Base-by-base conservation (phyloP, 2,329 filamentous ascomycete genomes). In the Colletotrichum simmondsii region DNA sequence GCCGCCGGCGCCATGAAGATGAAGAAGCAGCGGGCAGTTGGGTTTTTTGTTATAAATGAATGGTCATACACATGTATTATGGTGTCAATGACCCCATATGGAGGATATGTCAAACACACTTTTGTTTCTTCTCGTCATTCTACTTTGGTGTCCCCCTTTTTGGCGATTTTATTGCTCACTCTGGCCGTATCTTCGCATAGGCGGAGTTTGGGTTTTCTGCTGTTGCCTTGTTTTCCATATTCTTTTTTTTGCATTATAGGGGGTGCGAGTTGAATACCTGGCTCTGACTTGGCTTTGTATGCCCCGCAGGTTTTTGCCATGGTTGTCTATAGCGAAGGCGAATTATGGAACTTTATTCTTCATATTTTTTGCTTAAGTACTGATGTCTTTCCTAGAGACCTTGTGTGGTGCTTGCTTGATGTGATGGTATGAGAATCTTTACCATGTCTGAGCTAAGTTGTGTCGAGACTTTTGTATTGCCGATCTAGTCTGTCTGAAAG, bases 291-390 rank as follows among this genome's bases (percentile, higher is more conserved):
- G 60, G 53, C 16, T 61, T 32, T 30, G 28, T 37, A 59, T 49
- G 46, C 32, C 60, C 32, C 32, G 30, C 37, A 35, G 5, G 1
- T 5, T 19, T 58, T 62, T 26, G 63, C 54, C 54, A 54, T 67
- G 24, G 57, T 59, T 56, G 53, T 42, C 37, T 72, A 24, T 56
- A 72, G 66, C 66, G 59, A 72, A 70, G 70, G 70, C 66, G 59
- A 72, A 72, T 37, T 11, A 28, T 28, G 28, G 7, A 28, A 28
- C 28, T 28, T 28, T 7, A 12, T 35, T 35, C 32, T 35, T 35
- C 32, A 12, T 35, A 35, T n/a, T 35, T 42, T 42, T 19, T 42
- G 14, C 37, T 1, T 7, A 28, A 7, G 5, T 42, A 19, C 37
- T 19, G 2, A 14, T 42, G 12, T 42, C 37, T 42, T 42, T 19